These are phyloP conservation scores for Syzygium syzygioides DNA, from an alignment of 441 rosid genomes.

Conservation along the genomic window DNA sequence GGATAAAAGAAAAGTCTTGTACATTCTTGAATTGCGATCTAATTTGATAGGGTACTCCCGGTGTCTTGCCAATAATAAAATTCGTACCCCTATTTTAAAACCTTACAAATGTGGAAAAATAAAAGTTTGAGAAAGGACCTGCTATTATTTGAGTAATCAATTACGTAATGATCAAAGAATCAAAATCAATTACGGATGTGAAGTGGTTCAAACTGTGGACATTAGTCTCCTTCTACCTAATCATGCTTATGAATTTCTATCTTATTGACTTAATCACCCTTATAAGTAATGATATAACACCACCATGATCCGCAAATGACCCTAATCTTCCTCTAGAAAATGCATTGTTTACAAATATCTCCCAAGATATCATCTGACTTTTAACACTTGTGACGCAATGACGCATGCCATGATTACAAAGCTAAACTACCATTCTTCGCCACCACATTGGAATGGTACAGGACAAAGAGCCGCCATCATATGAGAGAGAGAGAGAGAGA, in stretches of 20 bases:
- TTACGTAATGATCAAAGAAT: not conserved
- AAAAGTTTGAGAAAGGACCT: not conserved
- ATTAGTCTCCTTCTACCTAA: not conserved
- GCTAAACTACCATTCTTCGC: not conserved
- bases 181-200: not conserved
- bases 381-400: not conserved
- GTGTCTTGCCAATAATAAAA: not conserved
- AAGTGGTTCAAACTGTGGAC: not conserved
- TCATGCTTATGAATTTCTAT: not conserved
- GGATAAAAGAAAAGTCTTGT: not conserved
- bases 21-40: not conserved
- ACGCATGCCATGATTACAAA: not conserved
- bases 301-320: not conserved
- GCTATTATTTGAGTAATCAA: not conserved
- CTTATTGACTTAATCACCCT: not conserved
- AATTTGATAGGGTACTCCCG: not conserved
- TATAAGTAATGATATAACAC: not conserved
- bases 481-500: not conserved
- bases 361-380: not conserved
- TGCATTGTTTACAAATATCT: not conserved
- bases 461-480: not conserved
- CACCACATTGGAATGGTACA: not conserved
- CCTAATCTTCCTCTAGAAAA: not conserved
- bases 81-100: not conserved
- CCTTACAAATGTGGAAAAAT: not conserved